phyloP scores from a whole-genome alignment of 768 basidiomycete species.

The Mycena maculata region DNA sequence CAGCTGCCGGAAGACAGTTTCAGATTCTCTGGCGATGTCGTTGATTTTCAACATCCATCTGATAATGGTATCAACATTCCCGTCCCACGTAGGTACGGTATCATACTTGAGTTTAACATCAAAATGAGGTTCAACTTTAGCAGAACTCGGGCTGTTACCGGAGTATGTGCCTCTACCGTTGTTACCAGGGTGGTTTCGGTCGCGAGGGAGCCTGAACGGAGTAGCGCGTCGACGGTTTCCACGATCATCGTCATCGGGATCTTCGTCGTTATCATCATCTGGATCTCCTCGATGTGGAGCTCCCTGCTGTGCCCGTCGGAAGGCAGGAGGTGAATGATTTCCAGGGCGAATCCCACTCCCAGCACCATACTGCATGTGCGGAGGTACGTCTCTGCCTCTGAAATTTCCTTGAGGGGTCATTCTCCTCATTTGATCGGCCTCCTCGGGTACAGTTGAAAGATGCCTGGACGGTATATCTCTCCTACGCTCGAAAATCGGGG shows the following conservation, averaged over 20 bases:
- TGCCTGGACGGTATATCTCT: not conserved
- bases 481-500: not conserved
- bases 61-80: conserved; percentile 40
- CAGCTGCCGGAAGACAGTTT: conserved; percentile 38
- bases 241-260: not conserved
- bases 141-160: not conserved
- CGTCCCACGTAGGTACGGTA: conserved; percentile 46
- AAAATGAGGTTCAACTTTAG: conserved; percentile 40
- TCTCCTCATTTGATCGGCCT: conserved; percentile 1
- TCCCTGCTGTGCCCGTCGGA: not conserved
- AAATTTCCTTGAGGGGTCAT: not conserved
- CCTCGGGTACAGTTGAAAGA: not conserved
- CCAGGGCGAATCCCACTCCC: too few relatives aligned
- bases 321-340: not conserved
- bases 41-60: conserved; percentile 45
- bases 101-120: conserved; percentile 46
- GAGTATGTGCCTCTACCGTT: not conserved
- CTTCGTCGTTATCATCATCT: not conserved
- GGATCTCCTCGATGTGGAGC: not conserved
- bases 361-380: not conserved
- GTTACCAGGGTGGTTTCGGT: not conserved
- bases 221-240: not conserved
- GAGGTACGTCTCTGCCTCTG: not conserved
- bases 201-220: not conserved
- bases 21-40: conserved; percentile 34